These are phyloP conservation scores for Goffeauzyma gilvescens DNA, from an alignment of 768 basidiomycete genomes.

Conservation along the genomic window DNA sequence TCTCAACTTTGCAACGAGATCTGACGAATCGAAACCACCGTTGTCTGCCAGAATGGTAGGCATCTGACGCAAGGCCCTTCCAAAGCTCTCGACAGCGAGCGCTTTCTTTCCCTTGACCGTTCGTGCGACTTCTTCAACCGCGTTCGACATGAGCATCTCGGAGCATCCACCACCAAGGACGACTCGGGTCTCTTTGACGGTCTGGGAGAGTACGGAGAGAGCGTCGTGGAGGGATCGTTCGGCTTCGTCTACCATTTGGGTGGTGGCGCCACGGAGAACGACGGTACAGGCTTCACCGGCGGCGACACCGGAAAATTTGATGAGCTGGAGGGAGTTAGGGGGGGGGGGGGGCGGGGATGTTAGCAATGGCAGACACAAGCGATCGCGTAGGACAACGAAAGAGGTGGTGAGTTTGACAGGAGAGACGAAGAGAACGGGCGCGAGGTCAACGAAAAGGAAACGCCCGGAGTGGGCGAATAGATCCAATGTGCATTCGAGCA, in stretches of 20 bases:
- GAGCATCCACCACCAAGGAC: slow-evolving; percentile 93
- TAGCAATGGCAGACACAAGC: too few relatives aligned
- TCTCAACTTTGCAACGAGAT: slow-evolving; percentile 69
- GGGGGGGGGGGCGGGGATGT: too few relatives aligned
- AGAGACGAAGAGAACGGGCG: too few relatives aligned
- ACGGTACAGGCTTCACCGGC: slow-evolving; percentile 96
- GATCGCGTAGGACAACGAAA: neutral
- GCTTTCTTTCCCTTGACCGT: slow-evolving; percentile 85
- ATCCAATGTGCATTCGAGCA: too few relatives aligned
- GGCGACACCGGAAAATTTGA: slow-evolving; percentile 98
- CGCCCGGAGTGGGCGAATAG: too few relatives aligned
- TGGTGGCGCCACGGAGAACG: slow-evolving; percentile 87
- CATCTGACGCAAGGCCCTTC: slow-evolving; percentile 67
- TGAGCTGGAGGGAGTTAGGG: slow-evolving; percentile 49
- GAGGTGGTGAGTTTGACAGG: neutral
- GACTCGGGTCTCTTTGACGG: slow-evolving; percentile 85
- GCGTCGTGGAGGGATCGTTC: slow-evolving; percentile 95
- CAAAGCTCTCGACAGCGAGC: slow-evolving; percentile 82
- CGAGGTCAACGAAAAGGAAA: too few relatives aligned
- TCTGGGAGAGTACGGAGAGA: slow-evolving; percentile 88
- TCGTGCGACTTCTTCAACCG: slow-evolving; percentile 71
- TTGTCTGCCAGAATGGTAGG: slow-evolving; percentile 95
- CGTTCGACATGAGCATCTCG: slow-evolving; percentile 94
- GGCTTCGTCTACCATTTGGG: slow-evolving; percentile 98
- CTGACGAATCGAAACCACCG: slow-evolving; percentile 92